phyloP scores from a whole-genome alignment of 257 asterid species.

The Solanum ossicruentum region DNA sequence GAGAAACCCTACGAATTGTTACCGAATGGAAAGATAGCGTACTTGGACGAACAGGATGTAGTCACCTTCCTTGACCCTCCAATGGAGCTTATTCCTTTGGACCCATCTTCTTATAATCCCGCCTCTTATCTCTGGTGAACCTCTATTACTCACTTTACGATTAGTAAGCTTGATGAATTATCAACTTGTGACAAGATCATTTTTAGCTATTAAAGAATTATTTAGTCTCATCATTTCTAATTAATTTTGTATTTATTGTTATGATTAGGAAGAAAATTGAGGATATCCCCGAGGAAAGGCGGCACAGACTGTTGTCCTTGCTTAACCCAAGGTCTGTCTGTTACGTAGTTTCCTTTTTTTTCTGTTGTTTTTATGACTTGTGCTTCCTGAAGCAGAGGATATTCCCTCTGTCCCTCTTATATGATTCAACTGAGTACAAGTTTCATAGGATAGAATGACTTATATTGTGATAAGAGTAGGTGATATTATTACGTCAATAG shows the following conservation, averaged over 20 bases:
- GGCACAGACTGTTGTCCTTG: slow-evolving; percentile 45
- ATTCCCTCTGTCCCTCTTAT: background rate
- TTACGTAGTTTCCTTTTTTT: background rate
- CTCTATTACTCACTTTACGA: background rate
- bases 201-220: background rate
- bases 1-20: slow-evolving; percentile 26
- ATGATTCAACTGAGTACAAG: background rate
- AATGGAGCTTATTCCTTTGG: slow-evolving; percentile 59
- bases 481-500: background rate
- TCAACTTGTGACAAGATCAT: too few species aligned
- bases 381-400: background rate
- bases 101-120: slow-evolving; percentile 70
- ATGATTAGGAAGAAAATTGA: slow-evolving; percentile 71
- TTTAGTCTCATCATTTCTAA: background rate
- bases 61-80: slow-evolving; percentile 76
- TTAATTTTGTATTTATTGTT: background rate
- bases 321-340: slow-evolving; percentile 46
- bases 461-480: background rate
- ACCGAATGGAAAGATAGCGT: slow-evolving; percentile 17
- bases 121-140: slow-evolving; percentile 72
- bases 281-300: slow-evolving; percentile 73
- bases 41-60: slow-evolving; percentile 60
- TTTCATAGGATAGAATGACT: background rate
- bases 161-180: background rate
- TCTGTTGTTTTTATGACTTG: background rate